Conservation (phyloP, 179 eudicot genomes). For the Heliamphora pulchella region DNA sequence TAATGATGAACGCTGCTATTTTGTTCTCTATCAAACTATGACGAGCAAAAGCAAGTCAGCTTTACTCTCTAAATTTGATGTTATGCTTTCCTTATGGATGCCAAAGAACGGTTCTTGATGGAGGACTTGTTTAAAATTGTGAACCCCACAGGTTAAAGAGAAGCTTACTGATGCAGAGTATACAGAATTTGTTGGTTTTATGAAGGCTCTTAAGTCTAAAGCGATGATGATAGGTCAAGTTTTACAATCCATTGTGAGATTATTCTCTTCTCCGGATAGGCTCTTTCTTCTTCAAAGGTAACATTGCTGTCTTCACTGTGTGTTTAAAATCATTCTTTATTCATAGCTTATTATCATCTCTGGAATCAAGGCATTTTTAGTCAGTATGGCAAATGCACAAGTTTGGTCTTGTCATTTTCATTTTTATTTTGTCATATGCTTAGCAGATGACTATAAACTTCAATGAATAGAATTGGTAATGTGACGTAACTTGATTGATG, state of each 20-base stretch:
- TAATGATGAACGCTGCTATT: not conserved
- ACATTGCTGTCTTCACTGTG: not conserved
- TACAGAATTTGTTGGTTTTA: conserved; percentile 59
- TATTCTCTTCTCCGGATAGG: conserved; percentile 75
- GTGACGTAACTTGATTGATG: not conserved
- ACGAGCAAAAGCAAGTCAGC: no score
- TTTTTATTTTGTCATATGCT: not conserved
- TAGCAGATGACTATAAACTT: not conserved
- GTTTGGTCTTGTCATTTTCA: not conserved
- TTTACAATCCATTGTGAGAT: conserved; percentile 58
- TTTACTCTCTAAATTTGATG: not conserved
- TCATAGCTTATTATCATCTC: not conserved
- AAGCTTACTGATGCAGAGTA: conserved; percentile 69
- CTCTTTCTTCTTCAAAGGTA: conserved; percentile 76
- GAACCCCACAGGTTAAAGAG: conserved; percentile 47
- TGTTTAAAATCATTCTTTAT: not conserved
- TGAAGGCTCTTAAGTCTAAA: conserved; percentile 84
- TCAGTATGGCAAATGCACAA: not conserved
- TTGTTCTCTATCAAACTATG: not conserved
- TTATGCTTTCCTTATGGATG: not conserved
- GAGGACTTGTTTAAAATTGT: not conserved
- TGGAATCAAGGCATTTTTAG: not conserved
- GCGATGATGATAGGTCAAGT: conserved; percentile 63
- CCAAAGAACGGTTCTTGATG: not conserved
- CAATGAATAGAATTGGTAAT: not conserved